Evolutionary conservation across 306 rosid genomes (phyloP), one percentile per base, ranked within the genome.

Genomic region (Acacia confusa): DNA sequence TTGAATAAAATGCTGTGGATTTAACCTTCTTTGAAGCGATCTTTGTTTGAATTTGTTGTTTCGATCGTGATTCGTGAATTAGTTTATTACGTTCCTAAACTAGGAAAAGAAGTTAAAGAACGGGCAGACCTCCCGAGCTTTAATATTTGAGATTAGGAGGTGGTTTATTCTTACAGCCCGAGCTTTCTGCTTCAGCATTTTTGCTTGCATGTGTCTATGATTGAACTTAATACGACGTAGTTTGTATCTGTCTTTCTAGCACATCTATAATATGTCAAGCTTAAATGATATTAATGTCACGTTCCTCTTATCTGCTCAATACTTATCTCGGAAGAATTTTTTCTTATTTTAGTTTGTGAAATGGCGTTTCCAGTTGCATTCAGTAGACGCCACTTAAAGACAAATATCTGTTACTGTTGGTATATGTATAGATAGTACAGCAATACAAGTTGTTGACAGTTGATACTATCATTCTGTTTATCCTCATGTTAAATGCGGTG

Each of bases 401-500:
- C 43, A 60, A 10, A 76, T 12, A n/a, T 78, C 69, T 72, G 65
- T 9, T 17, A 40, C 24, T 24, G 17, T 34, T 50, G 57, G 40
- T 50, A 9, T 15, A 66, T 66, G 22, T 44, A 22, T 28, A 63
- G 75, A 4, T 67, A 67, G 24, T 50, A 44, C 43, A 61, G 75
- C 28, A 36, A 40, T 48, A 55, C 58, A 74, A 67, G 27, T 63
- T 65, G 12, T 74, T 76, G 64, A 30, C 60, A 17, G n/a, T 70
- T 71, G 64, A 40, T 80, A 12, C 10, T 70, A 11, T 70, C 32
- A 22, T 70, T 43, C 32, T 40, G 70, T 70, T 60, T 76, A 75
- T 63, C 41, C 50, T 79, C 32, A 32, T 45, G 6, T 6, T 50
- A 28, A 41, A 71, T 78, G 50, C 61, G 32, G 2, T 50, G 41